phyloP scores from a whole-genome alignment of 192 early-diverging fungal species.

The Entomortierella parvispora region DNA sequence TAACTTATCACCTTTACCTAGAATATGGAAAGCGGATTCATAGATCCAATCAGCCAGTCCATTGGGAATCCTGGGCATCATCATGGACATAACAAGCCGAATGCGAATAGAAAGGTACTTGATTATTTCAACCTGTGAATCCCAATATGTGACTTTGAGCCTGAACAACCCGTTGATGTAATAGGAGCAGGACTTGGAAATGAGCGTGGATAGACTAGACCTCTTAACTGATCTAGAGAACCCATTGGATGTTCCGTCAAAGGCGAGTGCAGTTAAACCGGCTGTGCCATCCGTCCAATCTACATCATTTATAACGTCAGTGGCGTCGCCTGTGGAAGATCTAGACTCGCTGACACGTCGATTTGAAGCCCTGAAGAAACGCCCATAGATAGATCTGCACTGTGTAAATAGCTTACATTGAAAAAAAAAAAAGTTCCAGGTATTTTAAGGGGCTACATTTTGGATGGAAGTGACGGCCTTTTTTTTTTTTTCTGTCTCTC shows the following conservation, averaged over 20 bases:
- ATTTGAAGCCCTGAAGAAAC: constrained; percentile 77
- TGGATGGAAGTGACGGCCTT: too few relatives aligned
- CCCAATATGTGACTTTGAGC: too few relatives aligned
- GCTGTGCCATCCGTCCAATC: constrained; percentile 9
- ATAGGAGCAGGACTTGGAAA: constrained; percentile 23
- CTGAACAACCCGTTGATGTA: too few relatives aligned
- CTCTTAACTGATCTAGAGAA: constrained; percentile 16
- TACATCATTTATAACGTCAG: constrained; percentile 7
- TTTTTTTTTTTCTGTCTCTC: not conserved
- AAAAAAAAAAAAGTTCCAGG: not conserved
- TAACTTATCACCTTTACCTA: not conserved
- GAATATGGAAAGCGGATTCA: constrained; percentile 38
- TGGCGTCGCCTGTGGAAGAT: constrained; percentile 50
- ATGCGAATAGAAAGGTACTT: constrained; percentile 16
- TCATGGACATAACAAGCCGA: constrained; percentile 6
- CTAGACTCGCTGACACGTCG: constrained; percentile 81
- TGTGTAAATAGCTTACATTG: not conserved
- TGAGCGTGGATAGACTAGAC: constrained; percentile 26
- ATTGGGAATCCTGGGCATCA: constrained; percentile 15
- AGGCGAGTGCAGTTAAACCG: constrained; percentile 19
- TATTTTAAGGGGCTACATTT: not conserved
- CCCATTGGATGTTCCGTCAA: constrained; percentile 22
- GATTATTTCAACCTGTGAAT: too few relatives aligned
- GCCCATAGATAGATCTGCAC: not conserved
- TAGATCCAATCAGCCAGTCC: constrained; percentile 37